A percentile compares a stretch with the other conserved stretches of the same genome.
These are phyloP conservation scores for Aspergillus unguis DNA, from an alignment of 2,329 filamentous ascomycete genomes.

Conservation along the genomic window DNA sequence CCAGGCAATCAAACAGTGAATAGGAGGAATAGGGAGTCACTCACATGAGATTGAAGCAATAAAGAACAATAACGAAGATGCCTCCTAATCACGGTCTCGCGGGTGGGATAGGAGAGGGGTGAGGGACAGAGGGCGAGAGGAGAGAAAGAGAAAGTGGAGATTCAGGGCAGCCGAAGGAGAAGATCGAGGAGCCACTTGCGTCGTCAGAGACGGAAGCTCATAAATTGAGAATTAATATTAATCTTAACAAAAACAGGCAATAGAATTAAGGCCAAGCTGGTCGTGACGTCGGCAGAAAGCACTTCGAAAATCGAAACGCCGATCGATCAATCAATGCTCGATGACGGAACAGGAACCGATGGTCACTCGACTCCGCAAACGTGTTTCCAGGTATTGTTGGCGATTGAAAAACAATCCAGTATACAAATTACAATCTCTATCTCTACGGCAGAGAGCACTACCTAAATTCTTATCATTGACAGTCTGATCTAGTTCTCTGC, in stretches of 20 bases:
- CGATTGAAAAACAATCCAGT: no score
- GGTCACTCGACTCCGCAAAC: not conserved
- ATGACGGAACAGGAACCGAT: not conserved
- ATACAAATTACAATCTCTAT: no score
- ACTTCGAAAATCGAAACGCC: not conserved
- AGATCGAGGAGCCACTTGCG: slow-evolving; percentile 15
- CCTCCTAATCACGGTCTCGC: no score
- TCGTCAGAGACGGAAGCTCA: slow-evolving; percentile 8
- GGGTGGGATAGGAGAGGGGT: not conserved
- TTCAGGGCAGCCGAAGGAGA: slow-evolving; percentile 7
- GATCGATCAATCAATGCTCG: not conserved
- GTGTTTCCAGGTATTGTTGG: no score
- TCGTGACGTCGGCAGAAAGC: slow-evolving; percentile 11
- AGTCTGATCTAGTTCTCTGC: not conserved
- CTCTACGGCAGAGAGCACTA: no score
- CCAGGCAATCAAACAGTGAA: not conserved
- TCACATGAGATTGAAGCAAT: slow-evolving; percentile 6
- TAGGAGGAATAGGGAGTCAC: not conserved
- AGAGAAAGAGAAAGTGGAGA: slow-evolving; percentile 1
- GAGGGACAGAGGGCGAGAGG: not conserved
- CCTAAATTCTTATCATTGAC: not conserved
- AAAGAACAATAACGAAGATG: not conserved
- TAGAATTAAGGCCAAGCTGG: not conserved
- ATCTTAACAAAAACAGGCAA: not conserved
- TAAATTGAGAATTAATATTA: not conserved